These are phyloP conservation scores for Tetraselmis striata DNA, from an alignment of 139 green algal genomes.

Conservation along the genomic window DNA sequence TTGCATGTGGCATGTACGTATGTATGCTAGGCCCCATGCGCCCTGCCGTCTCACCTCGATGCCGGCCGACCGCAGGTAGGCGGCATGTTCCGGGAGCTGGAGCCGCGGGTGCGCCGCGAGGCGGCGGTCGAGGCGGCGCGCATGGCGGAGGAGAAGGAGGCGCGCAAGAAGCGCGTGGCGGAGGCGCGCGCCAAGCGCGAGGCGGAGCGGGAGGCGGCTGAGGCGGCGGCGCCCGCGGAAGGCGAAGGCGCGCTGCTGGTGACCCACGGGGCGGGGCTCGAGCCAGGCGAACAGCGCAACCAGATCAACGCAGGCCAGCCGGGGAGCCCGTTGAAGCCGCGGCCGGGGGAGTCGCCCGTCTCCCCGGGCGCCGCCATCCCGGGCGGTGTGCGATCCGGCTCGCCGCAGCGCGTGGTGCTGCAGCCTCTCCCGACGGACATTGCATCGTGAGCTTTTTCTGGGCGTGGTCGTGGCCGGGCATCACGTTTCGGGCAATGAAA, in stretches of 20 bases:
- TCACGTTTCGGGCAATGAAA: too few relatives aligned
- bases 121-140: not conserved
- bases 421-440: not conserved
- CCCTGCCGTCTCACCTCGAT: too few relatives aligned
- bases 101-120: not conserved
- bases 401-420: not conserved
- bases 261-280: not conserved
- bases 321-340: not conserved
- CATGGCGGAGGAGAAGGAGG: not conserved
- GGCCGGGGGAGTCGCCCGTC: not conserved
- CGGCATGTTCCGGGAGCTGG: not conserved
- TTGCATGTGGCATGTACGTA: too few relatives aligned
- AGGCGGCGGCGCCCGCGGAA: not conserved
- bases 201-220: conserved; percentile 1
- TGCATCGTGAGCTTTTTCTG: too few relatives aligned
- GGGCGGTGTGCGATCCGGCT: not conserved
- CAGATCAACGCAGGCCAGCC: not conserved
- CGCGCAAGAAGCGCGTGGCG: not conserved
- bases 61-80: not conserved
- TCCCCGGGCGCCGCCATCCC: not conserved
- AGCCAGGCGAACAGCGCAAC: not conserved
- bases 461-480: too few relatives aligned
- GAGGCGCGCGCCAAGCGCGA: too few relatives aligned
- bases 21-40: too few relatives aligned
- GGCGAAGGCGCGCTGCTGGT: not conserved